Conservation (phyloP, 345 rosid species). For the Acer campestre region DNA sequence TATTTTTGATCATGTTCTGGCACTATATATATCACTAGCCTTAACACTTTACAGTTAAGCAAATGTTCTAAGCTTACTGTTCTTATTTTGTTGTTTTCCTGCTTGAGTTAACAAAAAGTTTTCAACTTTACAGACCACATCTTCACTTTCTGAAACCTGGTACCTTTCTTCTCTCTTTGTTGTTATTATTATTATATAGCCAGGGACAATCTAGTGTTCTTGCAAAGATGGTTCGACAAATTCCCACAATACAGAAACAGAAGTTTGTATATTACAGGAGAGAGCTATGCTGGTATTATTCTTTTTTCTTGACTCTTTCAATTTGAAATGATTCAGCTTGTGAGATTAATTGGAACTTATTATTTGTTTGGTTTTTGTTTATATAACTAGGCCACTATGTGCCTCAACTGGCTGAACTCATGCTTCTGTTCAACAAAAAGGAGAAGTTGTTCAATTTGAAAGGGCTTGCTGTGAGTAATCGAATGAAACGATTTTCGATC, state of each 20-base stretch:
- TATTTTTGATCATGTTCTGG: conserved; percentile 29
- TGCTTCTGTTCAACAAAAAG: conserved; percentile 77
- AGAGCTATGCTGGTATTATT: conserved; percentile 89
- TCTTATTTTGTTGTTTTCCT: conserved; percentile 29
- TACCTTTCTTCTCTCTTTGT: conserved; percentile 33
- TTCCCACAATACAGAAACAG: conserved; percentile 91
- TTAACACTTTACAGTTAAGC: conserved; percentile 35
- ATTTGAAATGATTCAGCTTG: conserved; percentile 1
- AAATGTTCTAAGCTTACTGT: conserved; percentile 28
- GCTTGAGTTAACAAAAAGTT: conserved; percentile 29
- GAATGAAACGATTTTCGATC: neutral
- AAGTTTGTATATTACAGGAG: conserved; percentile 88
- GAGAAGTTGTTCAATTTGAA: conserved; percentile 75
- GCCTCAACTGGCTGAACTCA: conserved; percentile 88
- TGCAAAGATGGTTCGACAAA: conserved; percentile 82
- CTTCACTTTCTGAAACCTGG: conserved; percentile 32
- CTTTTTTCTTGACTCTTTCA: neutral
- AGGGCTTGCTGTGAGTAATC: conserved; percentile 86
- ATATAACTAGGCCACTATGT: conserved; percentile 73
- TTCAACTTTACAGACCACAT: conserved; percentile 28
- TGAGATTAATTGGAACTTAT: conserved; percentile 11
- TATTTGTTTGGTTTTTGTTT: neutral
- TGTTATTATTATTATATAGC: conserved; percentile 49
- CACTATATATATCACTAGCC: neutral
- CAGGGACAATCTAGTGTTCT: conserved; percentile 87